A percentile compares a stretch with the other conserved stretches of the same genome.
Evolutionary conservation across 2,329 filamentous ascomycete species (phyloP).

Genomic region (Penicillium sp.): DNA sequence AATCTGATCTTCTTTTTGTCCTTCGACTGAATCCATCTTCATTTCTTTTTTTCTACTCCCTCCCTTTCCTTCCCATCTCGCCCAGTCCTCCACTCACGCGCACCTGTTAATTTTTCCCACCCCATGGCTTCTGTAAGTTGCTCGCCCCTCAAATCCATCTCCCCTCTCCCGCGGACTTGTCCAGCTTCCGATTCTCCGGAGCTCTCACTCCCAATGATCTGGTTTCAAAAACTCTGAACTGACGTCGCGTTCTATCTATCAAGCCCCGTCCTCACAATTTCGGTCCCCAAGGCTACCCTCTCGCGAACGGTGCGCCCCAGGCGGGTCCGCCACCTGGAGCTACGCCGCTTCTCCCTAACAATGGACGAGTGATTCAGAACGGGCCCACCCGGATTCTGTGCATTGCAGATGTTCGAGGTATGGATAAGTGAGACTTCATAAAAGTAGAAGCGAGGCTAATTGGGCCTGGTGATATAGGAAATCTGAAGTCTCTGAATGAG

Average conservation of each 20-base stretch:
- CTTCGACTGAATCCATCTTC: constrained; percentile 10
- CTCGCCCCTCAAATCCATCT: constrained; percentile 12
- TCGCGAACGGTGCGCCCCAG: constrained; percentile 47
- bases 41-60: constrained; percentile 1
- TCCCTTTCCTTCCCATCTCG: constrained; percentile 12
- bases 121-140: constrained; percentile 51
- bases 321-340: constrained; percentile 47
- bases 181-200: constrained; percentile 17
- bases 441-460: constrained; percentile 15
- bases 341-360: constrained; percentile 51
- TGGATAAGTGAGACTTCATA: not conserved
- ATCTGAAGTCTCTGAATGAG: constrained; percentile 92
- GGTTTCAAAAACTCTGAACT: constrained; percentile 17
- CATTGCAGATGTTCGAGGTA: constrained; percentile 55
- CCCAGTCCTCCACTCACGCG: not conserved
- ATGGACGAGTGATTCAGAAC: constrained; percentile 51
- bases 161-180: constrained; percentile 16
- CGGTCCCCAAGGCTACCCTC: constrained; percentile 44
- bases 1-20: constrained; percentile 21
- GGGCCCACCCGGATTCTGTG: constrained; percentile 50
- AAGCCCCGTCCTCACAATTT: constrained; percentile 48
- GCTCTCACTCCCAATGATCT: constrained; percentile 9
- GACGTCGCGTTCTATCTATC: constrained; percentile 13
- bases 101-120: constrained; percentile 9
- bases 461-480: constrained; percentile 62